Percentiles rank a stretch among this genome's conserved stretches.
phyloP scores from a whole-genome alignment of 345 rosid genomes.

The Schrenkiella parvula region DNA sequence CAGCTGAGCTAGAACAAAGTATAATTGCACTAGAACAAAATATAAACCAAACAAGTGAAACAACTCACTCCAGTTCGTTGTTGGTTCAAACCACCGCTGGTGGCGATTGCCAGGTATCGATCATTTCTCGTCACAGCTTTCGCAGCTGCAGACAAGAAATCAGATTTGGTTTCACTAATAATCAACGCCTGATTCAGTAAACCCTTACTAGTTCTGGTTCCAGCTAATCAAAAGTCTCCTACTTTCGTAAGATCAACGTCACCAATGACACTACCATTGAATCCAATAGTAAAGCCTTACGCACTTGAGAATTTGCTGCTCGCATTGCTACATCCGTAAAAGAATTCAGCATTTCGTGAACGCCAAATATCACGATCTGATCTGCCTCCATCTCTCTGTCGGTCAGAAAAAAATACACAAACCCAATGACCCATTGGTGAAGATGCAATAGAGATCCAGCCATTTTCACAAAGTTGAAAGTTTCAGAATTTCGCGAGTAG shows the following conservation, averaged over 20 bases:
- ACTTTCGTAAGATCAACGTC: neutral
- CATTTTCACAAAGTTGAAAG: constrained; percentile 4
- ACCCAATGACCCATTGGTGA: neutral
- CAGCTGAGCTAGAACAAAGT: too few species aligned
- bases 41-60: neutral
- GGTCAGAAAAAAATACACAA: neutral
- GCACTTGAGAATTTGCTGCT: constrained; percentile 56
- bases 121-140: constrained; percentile 44
- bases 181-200: too few species aligned
- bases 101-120: constrained; percentile 68
- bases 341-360: constrained; percentile 55
- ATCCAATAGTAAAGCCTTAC: neutral
- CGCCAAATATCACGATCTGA: constrained; percentile 74
- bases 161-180: neutral
- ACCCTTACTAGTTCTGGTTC: too few species aligned
- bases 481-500: neutral
- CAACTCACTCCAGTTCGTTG: constrained; percentile 86
- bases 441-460: neutral
- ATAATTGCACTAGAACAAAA: too few species aligned
- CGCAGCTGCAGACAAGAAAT: constrained; percentile 46
- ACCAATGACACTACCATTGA: neutral
- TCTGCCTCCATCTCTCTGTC: constrained; percentile 61
- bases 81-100: constrained; percentile 95
- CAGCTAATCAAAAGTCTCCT: neutral
- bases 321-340: constrained; percentile 70